Base-by-base conservation (phyloP, 2,329 filamentous ascomycete genomes). In the Metarhizium humberi region DNA sequence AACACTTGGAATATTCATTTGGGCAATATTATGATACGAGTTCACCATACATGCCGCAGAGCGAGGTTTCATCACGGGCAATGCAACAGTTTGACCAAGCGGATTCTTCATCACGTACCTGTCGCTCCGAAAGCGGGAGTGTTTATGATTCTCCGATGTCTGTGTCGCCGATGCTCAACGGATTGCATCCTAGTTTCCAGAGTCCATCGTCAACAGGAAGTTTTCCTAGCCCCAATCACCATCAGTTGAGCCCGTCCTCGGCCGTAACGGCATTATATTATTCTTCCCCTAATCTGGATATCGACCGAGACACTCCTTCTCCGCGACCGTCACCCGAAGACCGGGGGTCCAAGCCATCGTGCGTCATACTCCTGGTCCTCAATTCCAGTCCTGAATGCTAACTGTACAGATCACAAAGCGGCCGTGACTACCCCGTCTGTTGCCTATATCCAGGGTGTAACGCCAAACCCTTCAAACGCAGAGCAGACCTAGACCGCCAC, bases 401-500 rank as follows among this genome's bases (percentile, higher is more conserved):
- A 48, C 25, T 30, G 18, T 29, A 11, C 53, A 60, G 57, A 51
- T 46, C 56, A 45, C 55, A 60, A 34, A 32, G 53, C 54, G 61
- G 62, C 29, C 64, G 63, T 8, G 68, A 72, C 58, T 67, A 65
- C 57, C 68, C 69, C 46, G 68, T 72, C 53, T 64, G 60, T 36
- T 79, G 76, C 61, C 66, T 71, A 8, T 59, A 65, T 36, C 64
- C 67, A 7, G 69, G 67, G 29, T 82, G 79, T 67, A 66, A 64
- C 34, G 66, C 70, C 34, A 72, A 72, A 52, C 69, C 71, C 1
- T 82, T 82, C 64, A 73, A 72, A 62, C 75, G 80, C 36, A 72
- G 73, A 53, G 79, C 80, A 11, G 80, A 84, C 64, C 74, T 81
- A 10, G 71, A 78, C 51, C 74, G 80, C 16, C 80, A 83, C 65